A percentile compares a stretch with the other conserved stretches of the same genome.
phyloP scores from a whole-genome alignment of 1,284 basidiomycete genomes.

The Puccinia hordei region DNA sequence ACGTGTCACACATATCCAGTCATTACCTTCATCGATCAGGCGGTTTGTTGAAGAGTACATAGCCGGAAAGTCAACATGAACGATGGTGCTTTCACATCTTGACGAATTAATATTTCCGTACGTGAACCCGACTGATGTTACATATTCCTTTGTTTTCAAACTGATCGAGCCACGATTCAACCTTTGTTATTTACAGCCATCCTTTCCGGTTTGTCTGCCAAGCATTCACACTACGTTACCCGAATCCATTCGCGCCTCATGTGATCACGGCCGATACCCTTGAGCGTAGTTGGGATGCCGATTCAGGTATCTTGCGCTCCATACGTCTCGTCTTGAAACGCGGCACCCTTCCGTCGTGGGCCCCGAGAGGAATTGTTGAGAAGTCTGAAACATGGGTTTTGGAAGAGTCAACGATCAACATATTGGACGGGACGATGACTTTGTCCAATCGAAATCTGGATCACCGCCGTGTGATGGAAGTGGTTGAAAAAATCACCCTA shows the following conservation, averaged over 20 bases:
- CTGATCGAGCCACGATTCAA: background rate
- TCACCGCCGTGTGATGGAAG: constrained; percentile 40
- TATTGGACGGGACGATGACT: constrained; percentile 27
- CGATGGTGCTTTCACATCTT: constrained; percentile 46
- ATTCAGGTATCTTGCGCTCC: constrained; percentile 74
- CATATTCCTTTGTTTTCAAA: constrained; percentile 1
- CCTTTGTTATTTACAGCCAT: constrained; percentile 65
- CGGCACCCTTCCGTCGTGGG: constrained; percentile 87
- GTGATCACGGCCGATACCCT: constrained; percentile 93
- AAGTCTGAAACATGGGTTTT: constrained; percentile 49
- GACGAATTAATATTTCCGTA: constrained; percentile 44
- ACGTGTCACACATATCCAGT: too few species aligned
- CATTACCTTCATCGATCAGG: too few species aligned
- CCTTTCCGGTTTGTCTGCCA: constrained; percentile 86
- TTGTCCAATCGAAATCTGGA: constrained; percentile 43
- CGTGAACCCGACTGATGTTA: background rate
- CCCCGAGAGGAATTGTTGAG: constrained; percentile 72
- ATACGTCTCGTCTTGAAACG: constrained; percentile 88
- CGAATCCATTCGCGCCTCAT: constrained; percentile 92
- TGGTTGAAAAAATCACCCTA: constrained; percentile 25
- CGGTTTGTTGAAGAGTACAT: background rate
- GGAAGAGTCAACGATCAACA: constrained; percentile 34
- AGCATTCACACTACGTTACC: constrained; percentile 93
- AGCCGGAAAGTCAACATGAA: constrained; percentile 12
- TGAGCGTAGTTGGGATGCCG: constrained; percentile 71